These are phyloP conservation scores for Mediolabrus comicus DNA, from an alignment of 108 stramenopile species.

Conservation along the genomic window DNA sequence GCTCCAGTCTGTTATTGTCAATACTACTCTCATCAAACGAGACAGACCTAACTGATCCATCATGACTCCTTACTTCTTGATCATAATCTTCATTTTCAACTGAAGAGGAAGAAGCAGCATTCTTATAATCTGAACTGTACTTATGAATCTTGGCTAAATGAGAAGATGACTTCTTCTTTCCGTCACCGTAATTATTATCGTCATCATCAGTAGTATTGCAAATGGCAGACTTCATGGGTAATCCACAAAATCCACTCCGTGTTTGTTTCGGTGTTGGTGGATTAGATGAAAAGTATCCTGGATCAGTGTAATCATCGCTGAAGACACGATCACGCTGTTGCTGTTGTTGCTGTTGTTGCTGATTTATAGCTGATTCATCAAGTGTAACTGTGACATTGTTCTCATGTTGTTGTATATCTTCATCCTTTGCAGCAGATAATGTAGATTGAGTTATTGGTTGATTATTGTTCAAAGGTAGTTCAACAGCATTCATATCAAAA, in stretches of 20 bases:
- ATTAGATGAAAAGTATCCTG: constrained; percentile 34
- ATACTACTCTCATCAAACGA: background rate
- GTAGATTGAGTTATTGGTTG: background rate
- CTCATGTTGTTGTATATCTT: background rate
- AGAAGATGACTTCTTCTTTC: too few relatives aligned
- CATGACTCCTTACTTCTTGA: background rate
- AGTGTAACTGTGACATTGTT: background rate
- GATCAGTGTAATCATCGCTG: constrained; percentile 19
- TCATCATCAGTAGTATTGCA: background rate
- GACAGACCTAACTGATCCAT: background rate
- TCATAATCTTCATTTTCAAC: background rate
- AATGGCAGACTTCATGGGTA: constrained; percentile 14
- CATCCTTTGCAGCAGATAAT: background rate
- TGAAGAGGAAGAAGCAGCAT: too few relatives aligned
- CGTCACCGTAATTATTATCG: too few relatives aligned
- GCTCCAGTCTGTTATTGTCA: background rate
- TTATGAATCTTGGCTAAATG: background rate
- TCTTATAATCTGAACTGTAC: background rate
- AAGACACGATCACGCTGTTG: constrained; percentile 1
- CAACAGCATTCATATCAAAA: background rate
- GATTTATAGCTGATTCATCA: background rate
- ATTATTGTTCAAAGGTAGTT: background rate
- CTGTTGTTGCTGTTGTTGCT: background rate
- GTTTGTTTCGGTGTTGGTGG: constrained; percentile 34
- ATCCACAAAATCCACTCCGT: constrained; percentile 17